Evolutionary conservation across 108 stramenopile species (phyloP), one percentile per base, ranked within the genome.

Genomic region (Bacterosira constricta): DNA sequence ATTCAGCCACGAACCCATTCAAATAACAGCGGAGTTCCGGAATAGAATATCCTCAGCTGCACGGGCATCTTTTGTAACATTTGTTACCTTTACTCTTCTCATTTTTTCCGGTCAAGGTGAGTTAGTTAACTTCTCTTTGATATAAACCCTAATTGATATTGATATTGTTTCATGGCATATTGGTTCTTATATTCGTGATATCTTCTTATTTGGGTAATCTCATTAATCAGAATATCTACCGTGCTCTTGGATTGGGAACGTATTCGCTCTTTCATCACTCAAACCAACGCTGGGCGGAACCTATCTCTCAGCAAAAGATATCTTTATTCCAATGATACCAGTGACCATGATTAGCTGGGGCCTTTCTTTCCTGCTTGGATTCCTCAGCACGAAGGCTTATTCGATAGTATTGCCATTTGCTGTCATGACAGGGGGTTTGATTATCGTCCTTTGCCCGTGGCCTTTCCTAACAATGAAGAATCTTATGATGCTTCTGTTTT

Each of bases 191-290:
- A 12, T 42, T 42, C 41, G 1, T n/a, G 2, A 8, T 11, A 8
- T 42, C 41, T 42, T 42, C 17, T 42, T 1, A 2, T n/a, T 11
- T 42, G 12, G 12, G 15, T 42, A 4, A 1, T 11, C 4, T 11
- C 17, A 2, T 8, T 11, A 12, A n/a, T n/a, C 12, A 32, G 31
- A 36, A 39, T 13, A 18, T 15, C 56, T 67, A 12, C 66, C 66
- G 9, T 55, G 26, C 7, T 32, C 56, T 17, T 79, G 78, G 78
- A 73, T 79, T 41, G 82, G 82, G 1, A 83, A 83, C 31, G 68
- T 83, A 21, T 66, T 83, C 52, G 57, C 74, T 17, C 71, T 73
- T 7, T 36, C 59, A 11, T 20, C 52, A 15, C 29, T 83, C 36
- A 50, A 75, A 21, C 12, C 37, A 12, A 83, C 55, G 20, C 17